Evolutionary conservation across 176 grass and related monocot genomes (phyloP).

Genomic region (Areca catechu): DNA sequence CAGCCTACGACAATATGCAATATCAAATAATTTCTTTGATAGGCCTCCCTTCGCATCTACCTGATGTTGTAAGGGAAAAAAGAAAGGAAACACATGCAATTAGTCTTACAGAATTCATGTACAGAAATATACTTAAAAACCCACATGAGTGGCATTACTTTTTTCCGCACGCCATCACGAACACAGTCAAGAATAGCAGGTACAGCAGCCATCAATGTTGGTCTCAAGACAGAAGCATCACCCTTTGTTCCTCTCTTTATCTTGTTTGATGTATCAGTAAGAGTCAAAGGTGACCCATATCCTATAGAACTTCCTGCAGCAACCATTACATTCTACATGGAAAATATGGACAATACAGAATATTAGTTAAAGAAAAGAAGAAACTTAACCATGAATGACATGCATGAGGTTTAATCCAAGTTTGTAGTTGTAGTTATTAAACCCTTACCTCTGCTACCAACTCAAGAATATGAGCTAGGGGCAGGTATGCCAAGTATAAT

Average conservation of each 20-base stretch:
- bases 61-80: conserved; percentile 24
- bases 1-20: conserved; percentile 60
- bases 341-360: too few relatives aligned
- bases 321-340: conserved; percentile 58
- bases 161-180: conserved; percentile 73
- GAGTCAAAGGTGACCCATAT: conserved; percentile 66
- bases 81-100: too few relatives aligned
- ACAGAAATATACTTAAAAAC: too few relatives aligned
- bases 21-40: conserved; percentile 58
- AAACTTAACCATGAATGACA: too few relatives aligned
- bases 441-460: conserved; percentile 57
- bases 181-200: conserved; percentile 86
- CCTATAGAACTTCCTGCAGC: conserved; percentile 66
- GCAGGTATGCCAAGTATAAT: conserved; percentile 72
- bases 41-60: conserved; percentile 69
- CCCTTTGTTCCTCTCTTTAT: conserved; percentile 90
- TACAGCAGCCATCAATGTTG: conserved; percentile 74
- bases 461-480: conserved; percentile 91
- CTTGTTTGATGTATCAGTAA: conserved; percentile 90
- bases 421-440: background rate
- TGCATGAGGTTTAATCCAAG: too few relatives aligned
- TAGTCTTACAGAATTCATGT: too few relatives aligned
- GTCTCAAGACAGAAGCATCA: conserved; percentile 67
- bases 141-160: conserved; percentile 24
- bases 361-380: too few relatives aligned